Evolutionary conservation across 352 stramenopile species (phyloP).

Genomic region (Phytopythium litorale): DNA sequence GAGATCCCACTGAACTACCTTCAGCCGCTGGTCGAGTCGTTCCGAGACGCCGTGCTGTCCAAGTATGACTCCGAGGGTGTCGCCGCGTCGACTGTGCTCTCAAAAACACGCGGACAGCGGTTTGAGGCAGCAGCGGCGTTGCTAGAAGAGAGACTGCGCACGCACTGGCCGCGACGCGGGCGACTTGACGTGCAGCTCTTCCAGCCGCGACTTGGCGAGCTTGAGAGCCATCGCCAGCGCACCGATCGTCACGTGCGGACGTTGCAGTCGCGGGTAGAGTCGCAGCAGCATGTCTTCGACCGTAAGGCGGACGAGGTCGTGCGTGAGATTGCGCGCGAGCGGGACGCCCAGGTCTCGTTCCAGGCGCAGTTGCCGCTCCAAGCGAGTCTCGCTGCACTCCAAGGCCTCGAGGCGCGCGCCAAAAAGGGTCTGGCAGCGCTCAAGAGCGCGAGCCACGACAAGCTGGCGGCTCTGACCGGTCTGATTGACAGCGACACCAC

Average conservation of each 20-base stretch:
- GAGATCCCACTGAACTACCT: slow-evolving; percentile 20
- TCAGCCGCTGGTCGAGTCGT: slow-evolving; percentile 20
- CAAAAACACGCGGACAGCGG: slow-evolving; percentile 29
- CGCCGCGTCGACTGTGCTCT: slow-evolving; percentile 18
- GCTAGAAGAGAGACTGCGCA: slow-evolving; percentile 82
- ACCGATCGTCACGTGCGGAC: slow-evolving; percentile 60
- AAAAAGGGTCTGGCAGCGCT: slow-evolving; percentile 63
- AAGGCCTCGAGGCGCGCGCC: slow-evolving; percentile 79
- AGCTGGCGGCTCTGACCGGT: slow-evolving; percentile 15
- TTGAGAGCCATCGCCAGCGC: slow-evolving; percentile 75
- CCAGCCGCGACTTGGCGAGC: slow-evolving; percentile 80
- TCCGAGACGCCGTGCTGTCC: slow-evolving; percentile 41
- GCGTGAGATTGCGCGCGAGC: slow-evolving; percentile 28
- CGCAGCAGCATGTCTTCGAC: slow-evolving; percentile 51
- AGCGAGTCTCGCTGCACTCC: slow-evolving; percentile 70
- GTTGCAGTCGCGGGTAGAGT: slow-evolving; percentile 44
- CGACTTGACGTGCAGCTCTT: slow-evolving; percentile 83
- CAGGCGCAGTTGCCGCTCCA: slow-evolving; percentile 68
- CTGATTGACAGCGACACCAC: slow-evolving; percentile 28
- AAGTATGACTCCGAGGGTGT: slow-evolving; percentile 33
- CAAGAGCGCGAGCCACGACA: slow-evolving; percentile 27
- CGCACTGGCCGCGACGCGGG: slow-evolving; percentile 87
- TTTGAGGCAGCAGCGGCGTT: slow-evolving; percentile 31
- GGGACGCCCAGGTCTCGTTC: slow-evolving; percentile 47
- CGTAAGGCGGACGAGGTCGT: slow-evolving; percentile 21